Evolutionary conservation across 1,284 basidiomycete species (phyloP), one percentile per base, ranked within the genome.

Genomic region (Ceratobasidium sp.): DNA sequence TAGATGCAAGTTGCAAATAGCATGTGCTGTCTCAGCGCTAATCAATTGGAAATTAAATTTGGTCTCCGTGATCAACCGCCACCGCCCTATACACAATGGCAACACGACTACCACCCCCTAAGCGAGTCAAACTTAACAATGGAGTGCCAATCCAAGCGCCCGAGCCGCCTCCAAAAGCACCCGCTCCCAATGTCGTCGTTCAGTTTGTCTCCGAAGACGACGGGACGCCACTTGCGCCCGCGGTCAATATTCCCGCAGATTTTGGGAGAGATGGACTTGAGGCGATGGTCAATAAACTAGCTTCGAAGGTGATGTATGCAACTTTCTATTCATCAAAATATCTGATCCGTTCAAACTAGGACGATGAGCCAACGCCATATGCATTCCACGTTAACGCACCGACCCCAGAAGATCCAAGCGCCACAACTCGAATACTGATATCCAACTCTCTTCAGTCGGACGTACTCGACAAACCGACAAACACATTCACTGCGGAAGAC

Each of bases 201-300:
- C 95, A 97, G 82, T 97, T 98, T 83, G 91, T 95, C 52, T 92
- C 92, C 19, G 94, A 96, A 79, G 92, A 96, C 77, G 93, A 95
- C 83, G 94, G 92, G 0, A 85, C 87, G 77, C 86, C 90, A 15
- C 87, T 98, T 29, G 95, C 95, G 34, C 95, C 96, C 66, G 91
- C 94, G 0, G 90, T 98, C 80, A 95, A 90, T 83, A 84, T 98
- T 64, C 95, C 95, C 11, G 94, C 95, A 34, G 93, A 96, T 84
- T 89, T 96, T 8, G 89, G 90, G n/a, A 86, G 95, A 76, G 93
- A 96, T 81, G 93, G 90, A 11, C 85, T 98, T 44, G 94, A 98
- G 83, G 87, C 90, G 76, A 87, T 98, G 17, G 90, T 96, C 59
- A 98, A 98, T 84, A 94, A 91, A 83, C 85, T 98, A 11, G 13